These are phyloP conservation scores for Botrytis aclada DNA, from an alignment of 2,329 filamentous ascomycete genomes.

Conservation along the genomic window DNA sequence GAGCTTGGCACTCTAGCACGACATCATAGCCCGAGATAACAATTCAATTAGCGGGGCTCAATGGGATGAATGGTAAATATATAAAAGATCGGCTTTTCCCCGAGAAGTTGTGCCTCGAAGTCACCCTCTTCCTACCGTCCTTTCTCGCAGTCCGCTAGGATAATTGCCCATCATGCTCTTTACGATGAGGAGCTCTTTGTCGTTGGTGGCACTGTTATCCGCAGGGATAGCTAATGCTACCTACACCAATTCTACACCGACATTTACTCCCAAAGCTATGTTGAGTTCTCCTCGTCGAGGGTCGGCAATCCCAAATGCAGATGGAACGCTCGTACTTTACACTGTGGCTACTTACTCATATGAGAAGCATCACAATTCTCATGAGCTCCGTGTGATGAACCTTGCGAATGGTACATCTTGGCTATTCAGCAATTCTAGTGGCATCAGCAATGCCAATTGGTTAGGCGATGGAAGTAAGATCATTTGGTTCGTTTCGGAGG, in stretches of 20 bases:
- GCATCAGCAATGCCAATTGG: constrained; percentile 29
- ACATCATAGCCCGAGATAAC: constrained; percentile 13
- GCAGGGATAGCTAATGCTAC: constrained; percentile 18
- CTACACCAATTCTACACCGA: constrained; percentile 18
- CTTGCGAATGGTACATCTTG: constrained; percentile 43
- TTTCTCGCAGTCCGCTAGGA: constrained; percentile 1
- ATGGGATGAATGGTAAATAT: neutral
- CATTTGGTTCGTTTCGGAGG: constrained; percentile 28
- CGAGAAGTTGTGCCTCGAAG: neutral
- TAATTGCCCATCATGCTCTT: constrained; percentile 10
- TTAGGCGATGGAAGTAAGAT: constrained; percentile 29
- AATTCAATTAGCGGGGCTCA: neutral
- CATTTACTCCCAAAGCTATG: constrained; percentile 70
- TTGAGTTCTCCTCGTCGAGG: constrained; percentile 71
- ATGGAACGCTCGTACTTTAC: constrained; percentile 62
- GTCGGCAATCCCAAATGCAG: constrained; percentile 63
- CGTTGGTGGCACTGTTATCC: constrained; percentile 7
- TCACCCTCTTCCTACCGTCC: neutral
- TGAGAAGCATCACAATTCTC: constrained; percentile 61
- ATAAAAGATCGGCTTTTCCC: constrained; percentile 7
- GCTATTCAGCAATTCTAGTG: constrained; percentile 30
- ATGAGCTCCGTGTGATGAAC: constrained; percentile 56
- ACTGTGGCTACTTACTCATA: constrained; percentile 78
- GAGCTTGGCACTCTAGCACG: constrained; percentile 13
- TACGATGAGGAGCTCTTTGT: constrained; percentile 16